Evolutionary conservation across 768 basidiomycete species (phyloP).

Genomic region (Macrocybe gigantea): DNA sequence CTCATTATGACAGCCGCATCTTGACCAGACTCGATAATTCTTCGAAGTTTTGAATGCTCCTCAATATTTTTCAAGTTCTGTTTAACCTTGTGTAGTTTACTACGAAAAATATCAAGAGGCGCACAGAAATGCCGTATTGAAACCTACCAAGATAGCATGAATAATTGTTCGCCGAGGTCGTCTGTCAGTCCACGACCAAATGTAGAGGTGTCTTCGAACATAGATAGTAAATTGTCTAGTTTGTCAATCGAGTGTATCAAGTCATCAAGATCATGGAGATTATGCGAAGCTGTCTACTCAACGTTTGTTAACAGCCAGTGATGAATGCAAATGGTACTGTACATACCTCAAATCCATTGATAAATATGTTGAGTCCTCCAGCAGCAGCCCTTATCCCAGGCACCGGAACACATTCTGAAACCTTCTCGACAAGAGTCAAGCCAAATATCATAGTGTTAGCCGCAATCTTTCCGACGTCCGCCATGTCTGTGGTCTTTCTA

Average conservation of each 20-base stretch:
- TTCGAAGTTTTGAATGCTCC: conserved; percentile 6
- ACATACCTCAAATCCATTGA: conserved; percentile 9
- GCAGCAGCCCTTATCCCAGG: conserved; percentile 9
- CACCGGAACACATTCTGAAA: conserved; percentile 11
- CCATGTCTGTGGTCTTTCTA: too few species aligned
- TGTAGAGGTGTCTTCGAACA: conserved; percentile 9
- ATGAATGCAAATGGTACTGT: not conserved
- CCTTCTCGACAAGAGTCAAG: conserved; percentile 9
- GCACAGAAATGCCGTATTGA: not conserved
- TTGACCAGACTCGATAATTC: conserved; percentile 8
- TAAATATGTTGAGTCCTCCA: conserved; percentile 5
- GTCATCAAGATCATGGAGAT: conserved; percentile 6
- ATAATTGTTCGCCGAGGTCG: conserved; percentile 10
- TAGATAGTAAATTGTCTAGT: conserved; percentile 8
- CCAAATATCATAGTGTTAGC: conserved; percentile 9
- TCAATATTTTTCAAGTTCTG: conserved; percentile 4
- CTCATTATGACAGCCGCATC: conserved; percentile 7
- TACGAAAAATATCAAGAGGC: not conserved
- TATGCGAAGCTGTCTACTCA: conserved; percentile 6
- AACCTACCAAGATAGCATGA: conserved; percentile 8
- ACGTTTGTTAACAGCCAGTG: not conserved
- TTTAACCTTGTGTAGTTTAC: conserved; percentile 4
- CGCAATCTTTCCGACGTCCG: conserved; percentile 5
- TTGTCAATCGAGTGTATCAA: conserved; percentile 7
- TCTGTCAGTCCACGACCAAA: conserved; percentile 11